These are phyloP conservation scores for Colletotrichum magnum DNA, from an alignment of 2,329 filamentous ascomycete genomes.

Conservation along the genomic window DNA sequence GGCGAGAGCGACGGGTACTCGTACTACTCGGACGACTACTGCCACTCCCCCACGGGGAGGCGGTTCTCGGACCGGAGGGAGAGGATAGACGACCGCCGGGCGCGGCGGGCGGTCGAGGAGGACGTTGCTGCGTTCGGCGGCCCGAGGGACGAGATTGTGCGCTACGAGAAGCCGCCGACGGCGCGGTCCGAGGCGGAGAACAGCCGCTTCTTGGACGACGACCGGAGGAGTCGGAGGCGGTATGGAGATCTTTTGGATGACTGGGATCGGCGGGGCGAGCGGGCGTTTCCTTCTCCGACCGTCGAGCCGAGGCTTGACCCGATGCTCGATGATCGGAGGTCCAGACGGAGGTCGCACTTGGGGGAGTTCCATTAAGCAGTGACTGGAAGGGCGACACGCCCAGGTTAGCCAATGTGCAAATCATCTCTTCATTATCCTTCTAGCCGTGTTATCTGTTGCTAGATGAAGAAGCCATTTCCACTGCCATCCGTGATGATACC, in stretches of 20 bases:
- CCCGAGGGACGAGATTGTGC: constrained; percentile 30
- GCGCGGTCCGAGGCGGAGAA: constrained; percentile 22
- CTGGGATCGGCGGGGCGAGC: constrained; percentile 24
- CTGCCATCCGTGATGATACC: constrained; percentile 8
- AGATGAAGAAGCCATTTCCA: constrained; percentile 5
- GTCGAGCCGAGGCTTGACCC: constrained; percentile 19
- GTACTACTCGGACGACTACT: constrained; percentile 25
- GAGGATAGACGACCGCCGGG: constrained; percentile 29
- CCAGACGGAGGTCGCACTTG: constrained; percentile 12
- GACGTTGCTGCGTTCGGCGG: background rate
- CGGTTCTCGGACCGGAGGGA: constrained; percentile 30
- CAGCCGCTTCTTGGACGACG: constrained; percentile 20
- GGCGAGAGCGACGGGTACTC: constrained; percentile 33
- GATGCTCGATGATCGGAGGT: constrained; percentile 22
- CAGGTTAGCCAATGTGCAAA: background rate
- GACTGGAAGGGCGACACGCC: too few relatives aligned
- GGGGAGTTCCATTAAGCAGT: background rate
- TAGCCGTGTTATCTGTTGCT: constrained; percentile 25
- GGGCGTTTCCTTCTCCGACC: constrained; percentile 15
- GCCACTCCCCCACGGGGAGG: constrained; percentile 35
- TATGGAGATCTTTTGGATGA: constrained; percentile 31
- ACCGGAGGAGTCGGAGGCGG: constrained; percentile 2
- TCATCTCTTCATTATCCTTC: constrained; percentile 6
- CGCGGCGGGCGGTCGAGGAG: constrained; percentile 6
- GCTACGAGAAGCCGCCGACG: constrained; percentile 24